Conservation (phyloP, 139 green algal genomes). For the Microglena sp. region DNA sequence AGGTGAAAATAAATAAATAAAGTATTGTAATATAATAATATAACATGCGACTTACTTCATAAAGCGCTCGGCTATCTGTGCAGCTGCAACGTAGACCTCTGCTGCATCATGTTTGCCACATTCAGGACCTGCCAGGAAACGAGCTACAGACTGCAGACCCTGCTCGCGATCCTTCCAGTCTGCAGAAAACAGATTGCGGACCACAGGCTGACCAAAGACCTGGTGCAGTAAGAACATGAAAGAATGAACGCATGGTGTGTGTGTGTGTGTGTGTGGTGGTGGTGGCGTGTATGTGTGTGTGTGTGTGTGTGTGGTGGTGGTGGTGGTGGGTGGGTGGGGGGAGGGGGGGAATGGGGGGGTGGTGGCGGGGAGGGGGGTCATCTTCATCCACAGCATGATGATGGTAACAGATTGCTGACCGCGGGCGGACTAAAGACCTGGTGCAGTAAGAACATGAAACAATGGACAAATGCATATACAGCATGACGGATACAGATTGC, state of each 20-base stretch:
- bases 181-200: slow-evolving; percentile 11
- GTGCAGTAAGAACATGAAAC: not conserved
- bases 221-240: not conserved
- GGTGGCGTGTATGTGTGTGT: too few relatives aligned
- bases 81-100: not conserved
- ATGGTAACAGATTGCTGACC: slow-evolving; percentile 13
- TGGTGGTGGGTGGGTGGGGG: too few relatives aligned
- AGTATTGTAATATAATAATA: too few relatives aligned
- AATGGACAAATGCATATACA: too few relatives aligned
- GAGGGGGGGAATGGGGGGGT: too few relatives aligned
- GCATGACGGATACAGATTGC: too few relatives aligned
- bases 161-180: slow-evolving; percentile 29
- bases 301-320: too few relatives aligned
- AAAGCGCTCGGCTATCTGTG: not conserved
- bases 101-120: not conserved
- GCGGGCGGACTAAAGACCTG: slow-evolving; percentile 10
- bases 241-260: too few relatives aligned
- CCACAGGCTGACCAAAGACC: slow-evolving; percentile 13
- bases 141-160: slow-evolving; percentile 8
- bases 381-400: too few relatives aligned
- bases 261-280: too few relatives aligned
- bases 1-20: too few relatives aligned
- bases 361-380: too few relatives aligned
- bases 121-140: slow-evolving; percentile 7
- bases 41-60: slow-evolving; percentile 1